phyloP scores from a whole-genome alignment of 441 rosid genomes.

The Erysimum cheiri region DNA sequence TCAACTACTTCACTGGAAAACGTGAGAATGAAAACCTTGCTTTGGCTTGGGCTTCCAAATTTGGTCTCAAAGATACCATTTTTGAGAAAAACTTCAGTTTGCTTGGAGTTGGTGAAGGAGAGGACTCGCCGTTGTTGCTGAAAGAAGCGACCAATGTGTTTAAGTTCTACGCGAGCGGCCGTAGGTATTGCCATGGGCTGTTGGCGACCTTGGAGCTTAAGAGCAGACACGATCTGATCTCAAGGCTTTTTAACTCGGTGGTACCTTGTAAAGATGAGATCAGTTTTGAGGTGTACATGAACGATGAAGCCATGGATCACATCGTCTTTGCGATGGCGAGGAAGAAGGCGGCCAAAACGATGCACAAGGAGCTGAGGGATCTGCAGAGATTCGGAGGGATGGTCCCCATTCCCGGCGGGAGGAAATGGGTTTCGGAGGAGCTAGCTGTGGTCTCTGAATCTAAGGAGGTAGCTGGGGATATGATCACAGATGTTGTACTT shows the following conservation, averaged over 20 bases:
- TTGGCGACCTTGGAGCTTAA: conserved; percentile 95
- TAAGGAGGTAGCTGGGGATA: conserved; percentile 93
- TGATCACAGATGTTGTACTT: conserved; percentile 85
- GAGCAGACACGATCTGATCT: conserved; percentile 93
- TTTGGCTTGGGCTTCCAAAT: conserved; percentile 89
- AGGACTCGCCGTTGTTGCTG: conserved; percentile 79
- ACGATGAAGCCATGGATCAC: conserved; percentile 91
- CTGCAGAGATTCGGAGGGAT: conserved; percentile 76
- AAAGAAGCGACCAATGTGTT: conserved; percentile 93
- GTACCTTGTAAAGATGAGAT: conserved; percentile 98
- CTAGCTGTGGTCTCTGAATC: conserved; percentile 80
- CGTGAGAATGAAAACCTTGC: conserved; percentile 92
- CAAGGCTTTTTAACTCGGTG: conserved; percentile 72
- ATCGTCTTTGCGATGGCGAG: conserved; percentile 79
- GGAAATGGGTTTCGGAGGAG: conserved; percentile 91
- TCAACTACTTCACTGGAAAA: conserved; percentile 89
- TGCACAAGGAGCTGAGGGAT: conserved; percentile 89
- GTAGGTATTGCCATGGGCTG: conserved; percentile 87
- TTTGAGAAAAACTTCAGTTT: conserved; percentile 93
- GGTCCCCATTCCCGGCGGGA: conserved; percentile 57
- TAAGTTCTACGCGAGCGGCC: conserved; percentile 95
- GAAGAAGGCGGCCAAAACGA: conserved; percentile 83
- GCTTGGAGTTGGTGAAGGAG: conserved; percentile 86
- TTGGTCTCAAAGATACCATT: conserved; percentile 74
- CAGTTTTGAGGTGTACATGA: conserved; percentile 88